Evolutionary conservation across 2,329 filamentous ascomycete species (phyloP).

Genomic region (Claviceps monticola): DNA sequence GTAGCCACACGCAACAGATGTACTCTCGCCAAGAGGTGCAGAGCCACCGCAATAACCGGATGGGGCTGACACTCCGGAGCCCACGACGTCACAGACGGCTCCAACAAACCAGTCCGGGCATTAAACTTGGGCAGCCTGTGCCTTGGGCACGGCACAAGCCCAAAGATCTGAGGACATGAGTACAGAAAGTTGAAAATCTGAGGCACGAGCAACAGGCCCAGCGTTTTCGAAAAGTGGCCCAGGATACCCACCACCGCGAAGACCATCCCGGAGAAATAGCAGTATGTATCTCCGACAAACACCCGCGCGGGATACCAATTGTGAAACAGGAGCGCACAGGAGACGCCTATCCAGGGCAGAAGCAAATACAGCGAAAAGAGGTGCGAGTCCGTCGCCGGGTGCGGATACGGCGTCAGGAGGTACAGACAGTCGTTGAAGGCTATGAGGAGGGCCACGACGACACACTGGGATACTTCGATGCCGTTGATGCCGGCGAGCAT

Average conservation of each 20-base stretch:
- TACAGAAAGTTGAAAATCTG: conserved; percentile 97
- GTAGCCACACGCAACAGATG: conserved; percentile 53
- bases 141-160: conserved; percentile 78
- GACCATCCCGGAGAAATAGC: conserved; percentile 98
- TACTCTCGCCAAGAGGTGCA: conserved; percentile 57
- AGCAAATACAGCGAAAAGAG: conserved; percentile 92
- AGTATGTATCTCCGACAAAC: conserved; percentile 97
- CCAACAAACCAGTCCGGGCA: conserved; percentile 66
- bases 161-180: conserved; percentile 82
- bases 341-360: conserved; percentile 87
- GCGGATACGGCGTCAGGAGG: conserved; percentile 67
- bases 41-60: conserved; percentile 42
- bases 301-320: conserved; percentile 95
- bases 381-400: conserved; percentile 91
- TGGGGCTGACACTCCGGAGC: conserved; percentile 51
- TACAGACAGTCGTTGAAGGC: conserved; percentile 81
- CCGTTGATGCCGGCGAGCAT: conserved; percentile 99
- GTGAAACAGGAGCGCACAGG: conserved; percentile 69
- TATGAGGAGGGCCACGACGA: conserved; percentile 77
- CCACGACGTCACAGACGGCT: conserved; percentile 76
- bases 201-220: conserved; percentile 78
- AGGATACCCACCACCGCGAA: conserved; percentile 95
- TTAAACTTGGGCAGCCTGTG: conserved; percentile 88
- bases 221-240: conserved; percentile 94
- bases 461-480: conserved; percentile 87